phyloP scores from a whole-genome alignment of 257 asterid species.

The Pogostemon cablin region DNA sequence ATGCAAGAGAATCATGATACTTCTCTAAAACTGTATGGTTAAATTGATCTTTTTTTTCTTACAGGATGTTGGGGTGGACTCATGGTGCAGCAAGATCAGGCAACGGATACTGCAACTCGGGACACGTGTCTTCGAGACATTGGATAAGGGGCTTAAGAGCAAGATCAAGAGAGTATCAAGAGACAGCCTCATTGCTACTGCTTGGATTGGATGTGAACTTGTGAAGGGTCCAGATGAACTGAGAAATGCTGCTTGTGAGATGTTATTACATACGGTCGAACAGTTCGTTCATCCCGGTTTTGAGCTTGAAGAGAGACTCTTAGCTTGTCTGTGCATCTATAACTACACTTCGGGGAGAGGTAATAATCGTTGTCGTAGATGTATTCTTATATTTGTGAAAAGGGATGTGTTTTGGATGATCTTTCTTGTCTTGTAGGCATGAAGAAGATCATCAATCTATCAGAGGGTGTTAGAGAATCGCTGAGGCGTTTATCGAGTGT shows the following conservation, averaged over 20 bases:
- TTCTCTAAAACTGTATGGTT: not conserved
- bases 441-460: constrained; percentile 73
- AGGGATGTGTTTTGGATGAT: not conserved
- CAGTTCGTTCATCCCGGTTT: constrained; percentile 86
- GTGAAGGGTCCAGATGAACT: constrained; percentile 66
- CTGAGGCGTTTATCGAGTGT: constrained; percentile 81
- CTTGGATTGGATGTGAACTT: constrained; percentile 90
- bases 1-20: constrained; percentile 3
- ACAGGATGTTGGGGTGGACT: constrained; percentile 69
- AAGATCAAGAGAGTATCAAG: constrained; percentile 64
- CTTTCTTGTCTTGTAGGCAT: constrained; percentile 54
- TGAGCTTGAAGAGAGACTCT: constrained; percentile 86
- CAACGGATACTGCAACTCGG: constrained; percentile 56
- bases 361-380: constrained; percentile 18
- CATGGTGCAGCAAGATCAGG: constrained; percentile 78
- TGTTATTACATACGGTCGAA: constrained; percentile 58
- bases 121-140: constrained; percentile 55
- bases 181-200: constrained; percentile 64
- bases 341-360: constrained; percentile 88
- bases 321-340: constrained; percentile 85
- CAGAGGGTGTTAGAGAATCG: constrained; percentile 88
- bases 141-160: constrained; percentile 76
- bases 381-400: no score
- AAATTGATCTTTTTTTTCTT: constrained; percentile 14
- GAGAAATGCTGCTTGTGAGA: constrained; percentile 77